Conservation (phyloP, 192 early-diverging fungal species). For the Irineochytrium annulatum region DNA sequence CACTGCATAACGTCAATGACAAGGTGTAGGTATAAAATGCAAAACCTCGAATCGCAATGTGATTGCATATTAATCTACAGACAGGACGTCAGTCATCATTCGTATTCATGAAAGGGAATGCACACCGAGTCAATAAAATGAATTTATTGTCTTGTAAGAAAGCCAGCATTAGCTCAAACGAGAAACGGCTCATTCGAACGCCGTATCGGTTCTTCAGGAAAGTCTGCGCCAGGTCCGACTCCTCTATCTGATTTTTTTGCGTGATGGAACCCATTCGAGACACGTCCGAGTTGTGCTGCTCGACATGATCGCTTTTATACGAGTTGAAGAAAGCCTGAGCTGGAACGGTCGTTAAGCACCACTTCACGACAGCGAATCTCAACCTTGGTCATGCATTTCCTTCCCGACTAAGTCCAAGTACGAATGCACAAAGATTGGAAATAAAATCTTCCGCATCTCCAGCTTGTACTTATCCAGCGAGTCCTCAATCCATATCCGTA, state of each 20-base stretch:
- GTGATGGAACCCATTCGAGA: conserved; percentile 61
- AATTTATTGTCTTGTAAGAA: conserved; percentile 89
- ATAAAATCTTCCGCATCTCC: conserved; percentile 79
- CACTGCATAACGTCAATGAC: background rate
- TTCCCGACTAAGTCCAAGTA: conserved; percentile 81
- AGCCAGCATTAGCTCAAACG: conserved; percentile 82
- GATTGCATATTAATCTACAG: background rate
- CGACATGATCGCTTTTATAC: conserved; percentile 73
- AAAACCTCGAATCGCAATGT: conserved; percentile 3
- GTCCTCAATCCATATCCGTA: conserved; percentile 86
- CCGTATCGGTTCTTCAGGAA: conserved; percentile 82
- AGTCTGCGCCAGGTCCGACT: conserved; percentile 75
- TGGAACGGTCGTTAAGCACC: conserved; percentile 23
- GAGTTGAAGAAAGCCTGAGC: conserved; percentile 71
- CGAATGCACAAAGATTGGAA: conserved; percentile 87
- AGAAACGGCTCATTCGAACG: conserved; percentile 77
- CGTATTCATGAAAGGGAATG: conserved; percentile 89
- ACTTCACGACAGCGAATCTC: background rate
- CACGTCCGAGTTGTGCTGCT: conserved; percentile 71
- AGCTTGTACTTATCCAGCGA: conserved; percentile 92
- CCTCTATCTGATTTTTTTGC: conserved; percentile 69
- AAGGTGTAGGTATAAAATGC: conserved; percentile 5
- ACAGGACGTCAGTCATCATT: conserved; percentile 15
- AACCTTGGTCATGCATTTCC: conserved; percentile 49
- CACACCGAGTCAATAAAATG: conserved; percentile 78